Percentiles rank a stretch among this genome's conserved stretches.
These are phyloP conservation scores for Botrytis medusae DNA, from an alignment of 2,329 filamentous ascomycete species.

Conservation along the genomic window DNA sequence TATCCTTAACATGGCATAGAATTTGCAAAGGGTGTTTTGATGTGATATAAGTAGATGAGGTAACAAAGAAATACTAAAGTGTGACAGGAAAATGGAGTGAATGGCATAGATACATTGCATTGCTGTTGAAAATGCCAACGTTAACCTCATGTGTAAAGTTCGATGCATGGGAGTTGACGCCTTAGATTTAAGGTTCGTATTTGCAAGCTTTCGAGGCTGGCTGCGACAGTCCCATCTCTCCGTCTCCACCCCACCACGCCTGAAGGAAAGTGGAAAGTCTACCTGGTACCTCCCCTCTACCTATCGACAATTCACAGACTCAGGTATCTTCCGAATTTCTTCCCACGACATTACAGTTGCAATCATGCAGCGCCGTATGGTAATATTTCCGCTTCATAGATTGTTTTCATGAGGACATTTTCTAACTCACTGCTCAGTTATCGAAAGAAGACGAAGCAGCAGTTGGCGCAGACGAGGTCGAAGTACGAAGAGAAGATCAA, in stretches of 20 bases:
- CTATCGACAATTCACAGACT: background rate
- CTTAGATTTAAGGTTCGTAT: background rate
- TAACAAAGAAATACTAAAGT: background rate
- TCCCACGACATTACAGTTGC: background rate
- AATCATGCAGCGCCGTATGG: conserved; percentile 34
- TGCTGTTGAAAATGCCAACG: background rate
- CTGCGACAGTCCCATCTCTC: background rate
- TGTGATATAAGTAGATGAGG: background rate
- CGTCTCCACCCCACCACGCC: background rate
- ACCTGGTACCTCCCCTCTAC: background rate
- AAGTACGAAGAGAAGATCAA: conserved; percentile 95
- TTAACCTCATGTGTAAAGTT: too few relatives aligned
- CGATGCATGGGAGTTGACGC: background rate
- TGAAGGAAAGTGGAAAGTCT: background rate
- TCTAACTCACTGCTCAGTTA: conserved; percentile 51
- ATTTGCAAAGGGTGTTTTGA: background rate
- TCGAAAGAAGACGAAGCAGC: conserved; percentile 87
- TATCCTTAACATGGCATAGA: background rate
- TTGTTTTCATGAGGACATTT: background rate
- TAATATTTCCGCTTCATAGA: conserved; percentile 10
- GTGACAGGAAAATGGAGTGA: background rate
- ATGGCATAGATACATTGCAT: background rate
- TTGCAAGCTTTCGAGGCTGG: background rate
- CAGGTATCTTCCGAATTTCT: background rate
- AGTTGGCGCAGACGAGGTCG: conserved; percentile 74